These are phyloP conservation scores for Aspergillus pseudonomiae DNA, from an alignment of 2,329 filamentous ascomycete genomes.

Conservation along the genomic window DNA sequence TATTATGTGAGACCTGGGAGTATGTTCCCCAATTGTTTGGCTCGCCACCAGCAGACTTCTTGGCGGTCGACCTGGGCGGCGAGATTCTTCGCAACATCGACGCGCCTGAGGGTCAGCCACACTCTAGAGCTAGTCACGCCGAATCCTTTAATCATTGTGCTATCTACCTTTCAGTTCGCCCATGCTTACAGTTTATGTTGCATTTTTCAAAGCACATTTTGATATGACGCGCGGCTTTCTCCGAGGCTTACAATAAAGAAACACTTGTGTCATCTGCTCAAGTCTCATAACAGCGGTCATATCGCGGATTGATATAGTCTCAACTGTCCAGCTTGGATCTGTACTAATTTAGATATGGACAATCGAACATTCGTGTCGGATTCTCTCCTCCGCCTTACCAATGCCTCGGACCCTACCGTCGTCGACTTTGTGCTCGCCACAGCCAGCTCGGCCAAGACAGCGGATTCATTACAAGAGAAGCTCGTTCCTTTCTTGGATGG, in stretches of 20 bases:
- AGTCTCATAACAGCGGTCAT: neutral
- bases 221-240: neutral
- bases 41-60: slow-evolving; percentile 12
- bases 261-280: neutral
- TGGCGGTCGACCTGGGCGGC: slow-evolving; percentile 16
- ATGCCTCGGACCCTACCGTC: slow-evolving; percentile 58
- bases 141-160: neutral
- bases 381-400: slow-evolving; percentile 56
- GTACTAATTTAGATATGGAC: slow-evolving; percentile 36
- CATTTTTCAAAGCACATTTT: neutral
- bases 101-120: neutral
- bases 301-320: neutral
- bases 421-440: slow-evolving; percentile 61
- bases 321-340: neutral
- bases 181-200: too few species aligned
- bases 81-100: slow-evolving; percentile 11
- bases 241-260: neutral
- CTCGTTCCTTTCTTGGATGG: slow-evolving; percentile 57
- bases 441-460: slow-evolving; percentile 54
- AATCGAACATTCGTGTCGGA: slow-evolving; percentile 51
- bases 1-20: neutral
- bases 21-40: neutral
- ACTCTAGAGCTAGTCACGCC: neutral
- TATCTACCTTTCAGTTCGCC: neutral
- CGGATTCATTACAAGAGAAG: slow-evolving; percentile 53